These are phyloP conservation scores for Perkinsela sp. DNA, from an alignment of 208 protist species.

Conservation along the genomic window DNA sequence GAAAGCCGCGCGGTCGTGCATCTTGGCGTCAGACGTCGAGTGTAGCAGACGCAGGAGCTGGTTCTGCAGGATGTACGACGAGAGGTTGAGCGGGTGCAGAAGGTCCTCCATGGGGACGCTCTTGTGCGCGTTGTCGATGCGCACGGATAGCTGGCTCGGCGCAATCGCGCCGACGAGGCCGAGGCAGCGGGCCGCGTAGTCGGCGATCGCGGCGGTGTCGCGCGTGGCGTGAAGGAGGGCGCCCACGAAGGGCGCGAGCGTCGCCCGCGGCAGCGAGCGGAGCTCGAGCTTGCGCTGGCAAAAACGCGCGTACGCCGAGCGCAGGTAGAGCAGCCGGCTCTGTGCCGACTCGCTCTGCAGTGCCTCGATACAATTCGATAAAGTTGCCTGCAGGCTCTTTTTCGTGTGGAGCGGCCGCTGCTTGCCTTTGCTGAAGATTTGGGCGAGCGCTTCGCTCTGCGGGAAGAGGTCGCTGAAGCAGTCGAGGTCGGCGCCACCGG, in stretches of 20 bases:
- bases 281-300: neutral
- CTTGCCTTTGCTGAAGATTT: neutral
- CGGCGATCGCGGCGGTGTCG: neutral
- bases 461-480: neutral
- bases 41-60: constrained; percentile 33
- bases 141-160: neutral
- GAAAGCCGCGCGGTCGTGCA: constrained; percentile 49
- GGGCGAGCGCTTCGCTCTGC: neutral
- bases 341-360: neutral
- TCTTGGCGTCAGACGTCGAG: constrained; percentile 28
- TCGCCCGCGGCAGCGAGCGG: neutral
- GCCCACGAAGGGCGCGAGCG: neutral
- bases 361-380: neutral
- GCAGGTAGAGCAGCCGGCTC: neutral
- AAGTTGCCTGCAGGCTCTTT: neutral
- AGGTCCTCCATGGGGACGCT: neutral
- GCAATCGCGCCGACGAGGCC: neutral
- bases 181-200: neutral
- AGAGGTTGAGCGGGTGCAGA: constrained; percentile 7
- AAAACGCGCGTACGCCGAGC: neutral
- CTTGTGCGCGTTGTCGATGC: neutral
- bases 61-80: constrained; percentile 18
- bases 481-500: neutral
- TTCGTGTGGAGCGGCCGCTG: neutral
- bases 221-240: neutral